These are phyloP conservation scores for Akanthomyces muscarius DNA, from an alignment of 2,329 filamentous ascomycete species.

Conservation along the genomic window DNA sequence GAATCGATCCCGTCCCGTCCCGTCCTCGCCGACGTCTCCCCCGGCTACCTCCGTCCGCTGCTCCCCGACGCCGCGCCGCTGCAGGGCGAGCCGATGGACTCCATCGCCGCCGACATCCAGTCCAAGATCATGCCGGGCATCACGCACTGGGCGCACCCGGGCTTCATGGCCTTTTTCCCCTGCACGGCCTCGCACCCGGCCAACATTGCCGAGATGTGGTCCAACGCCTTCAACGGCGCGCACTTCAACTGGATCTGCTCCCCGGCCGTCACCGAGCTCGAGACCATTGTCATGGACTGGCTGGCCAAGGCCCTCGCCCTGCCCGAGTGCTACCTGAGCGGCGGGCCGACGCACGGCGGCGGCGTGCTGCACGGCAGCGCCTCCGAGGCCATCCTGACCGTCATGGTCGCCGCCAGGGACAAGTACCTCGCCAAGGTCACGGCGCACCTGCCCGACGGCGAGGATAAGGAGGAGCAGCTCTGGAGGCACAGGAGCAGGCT, in stretches of 20 bases:
- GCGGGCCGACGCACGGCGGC: constrained; percentile 64
- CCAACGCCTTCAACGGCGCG: constrained; percentile 78
- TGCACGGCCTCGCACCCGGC: constrained; percentile 76
- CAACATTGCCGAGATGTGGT: constrained; percentile 91
- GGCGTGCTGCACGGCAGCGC: constrained; percentile 94
- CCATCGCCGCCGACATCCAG: constrained; percentile 80
- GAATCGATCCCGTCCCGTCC: constrained; percentile 65
- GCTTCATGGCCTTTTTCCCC: constrained; percentile 95
- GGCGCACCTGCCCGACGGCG: constrained; percentile 45
- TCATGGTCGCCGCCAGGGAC: constrained; percentile 83
- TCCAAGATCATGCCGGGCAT: constrained; percentile 84
- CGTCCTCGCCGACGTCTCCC: constrained; percentile 73
- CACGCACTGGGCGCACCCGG: constrained; percentile 91
- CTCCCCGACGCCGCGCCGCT: constrained; percentile 65
- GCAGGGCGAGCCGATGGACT: constrained; percentile 67
- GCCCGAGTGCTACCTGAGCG: constrained; percentile 69
- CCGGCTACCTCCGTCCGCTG: constrained; percentile 79
- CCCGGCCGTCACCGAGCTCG: constrained; percentile 86
- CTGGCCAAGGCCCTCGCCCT: constrained; percentile 71
- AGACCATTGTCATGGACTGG: constrained; percentile 93
- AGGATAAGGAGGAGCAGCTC: constrained; percentile 67
- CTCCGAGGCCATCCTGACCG: constrained; percentile 80
- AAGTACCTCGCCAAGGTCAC: constrained; percentile 64
- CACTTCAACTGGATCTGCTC: constrained; percentile 98
- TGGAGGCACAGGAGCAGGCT: constrained; percentile 52